These are phyloP conservation scores for Linum tenue DNA, from an alignment of 345 rosid species.

Conservation along the genomic window DNA sequence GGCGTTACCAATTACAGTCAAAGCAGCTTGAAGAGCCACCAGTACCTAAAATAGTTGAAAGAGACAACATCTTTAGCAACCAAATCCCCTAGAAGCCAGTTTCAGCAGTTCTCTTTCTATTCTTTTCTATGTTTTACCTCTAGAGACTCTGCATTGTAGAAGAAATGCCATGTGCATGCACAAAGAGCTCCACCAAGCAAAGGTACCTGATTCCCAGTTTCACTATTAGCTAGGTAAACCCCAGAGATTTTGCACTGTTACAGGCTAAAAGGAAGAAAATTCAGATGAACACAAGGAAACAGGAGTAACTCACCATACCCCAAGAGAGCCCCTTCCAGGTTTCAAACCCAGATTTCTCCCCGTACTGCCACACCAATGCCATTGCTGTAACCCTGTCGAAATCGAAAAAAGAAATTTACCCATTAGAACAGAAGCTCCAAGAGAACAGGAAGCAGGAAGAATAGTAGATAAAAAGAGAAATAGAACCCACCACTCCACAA, in stretches of 20 bases:
- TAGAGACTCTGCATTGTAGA: conserved; percentile 79
- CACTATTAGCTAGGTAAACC: not conserved
- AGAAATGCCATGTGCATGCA: conserved; percentile 98
- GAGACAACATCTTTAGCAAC: not conserved
- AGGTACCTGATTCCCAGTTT: conserved; percentile 45
- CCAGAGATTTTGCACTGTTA: too few relatives aligned
- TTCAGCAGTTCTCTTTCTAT: not conserved
- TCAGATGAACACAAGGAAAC: conserved; percentile 2
- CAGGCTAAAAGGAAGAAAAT: not conserved
- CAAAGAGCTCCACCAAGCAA: conserved; percentile 97
- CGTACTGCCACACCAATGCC: conserved; percentile 94
- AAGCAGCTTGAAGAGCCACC: conserved; percentile 75
- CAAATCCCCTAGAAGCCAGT: not conserved
- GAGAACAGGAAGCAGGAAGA: not conserved
- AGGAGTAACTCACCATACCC: conserved; percentile 69
- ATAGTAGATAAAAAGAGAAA: not conserved
- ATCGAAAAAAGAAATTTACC: not conserved
- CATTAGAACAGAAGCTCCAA: not conserved
- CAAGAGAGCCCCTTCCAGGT: conserved; percentile 96
- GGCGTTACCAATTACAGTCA: conserved; percentile 73
- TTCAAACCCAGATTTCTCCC: conserved; percentile 75
- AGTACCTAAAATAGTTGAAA: conserved; percentile 34
- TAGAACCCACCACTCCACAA: conserved; percentile 60
- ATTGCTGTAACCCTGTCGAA: conserved; percentile 68
- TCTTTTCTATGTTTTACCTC: conserved; percentile 43